A percentile compares a stretch with the other conserved stretches of the same genome.
Evolutionary conservation across 208 protist species (phyloP).

Genomic region (Acanthamoeba healyi): DNA sequence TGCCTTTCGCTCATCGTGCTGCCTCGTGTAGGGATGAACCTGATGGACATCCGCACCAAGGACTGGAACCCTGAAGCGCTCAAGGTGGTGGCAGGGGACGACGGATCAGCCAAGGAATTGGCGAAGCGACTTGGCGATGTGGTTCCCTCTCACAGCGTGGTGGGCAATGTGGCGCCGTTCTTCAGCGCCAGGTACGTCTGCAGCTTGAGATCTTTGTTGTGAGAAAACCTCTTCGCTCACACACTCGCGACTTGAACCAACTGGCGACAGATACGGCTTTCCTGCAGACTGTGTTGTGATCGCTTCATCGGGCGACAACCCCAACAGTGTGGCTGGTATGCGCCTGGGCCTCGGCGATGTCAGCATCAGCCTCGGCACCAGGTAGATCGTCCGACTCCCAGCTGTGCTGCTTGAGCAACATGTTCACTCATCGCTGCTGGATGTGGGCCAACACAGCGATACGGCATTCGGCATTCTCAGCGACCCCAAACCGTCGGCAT

Average conservation of each 20-base stretch:
- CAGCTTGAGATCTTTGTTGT: background rate
- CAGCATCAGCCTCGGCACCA: conserved; percentile 82
- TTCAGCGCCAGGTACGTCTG: conserved; percentile 5
- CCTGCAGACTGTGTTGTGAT: conserved; percentile 44
- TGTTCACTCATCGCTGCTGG: no score
- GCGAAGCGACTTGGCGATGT: conserved; percentile 46
- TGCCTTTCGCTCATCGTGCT: no score
- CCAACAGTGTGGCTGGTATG: conserved; percentile 78
- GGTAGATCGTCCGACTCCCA: no score
- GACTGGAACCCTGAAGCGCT: conserved; percentile 75
- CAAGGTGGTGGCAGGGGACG: background rate
- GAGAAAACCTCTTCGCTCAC: no score
- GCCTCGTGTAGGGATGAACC: conserved; percentile 83
- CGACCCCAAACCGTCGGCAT: conserved; percentile 23
- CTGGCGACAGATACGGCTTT: conserved; percentile 63
- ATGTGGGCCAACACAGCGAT: background rate
- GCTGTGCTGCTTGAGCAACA: no score
- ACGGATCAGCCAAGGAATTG: background rate
- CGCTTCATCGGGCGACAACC: conserved; percentile 82
- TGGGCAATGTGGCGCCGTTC: conserved; percentile 76
- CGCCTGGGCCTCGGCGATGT: conserved; percentile 77
- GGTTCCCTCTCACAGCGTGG: conserved; percentile 31
- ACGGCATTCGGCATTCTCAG: conserved; percentile 20
- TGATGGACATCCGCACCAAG: conserved; percentile 83
- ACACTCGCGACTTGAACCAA: background rate